phyloP scores from a whole-genome alignment of 106 monocot genomes.

The Triglochin maritima region DNA sequence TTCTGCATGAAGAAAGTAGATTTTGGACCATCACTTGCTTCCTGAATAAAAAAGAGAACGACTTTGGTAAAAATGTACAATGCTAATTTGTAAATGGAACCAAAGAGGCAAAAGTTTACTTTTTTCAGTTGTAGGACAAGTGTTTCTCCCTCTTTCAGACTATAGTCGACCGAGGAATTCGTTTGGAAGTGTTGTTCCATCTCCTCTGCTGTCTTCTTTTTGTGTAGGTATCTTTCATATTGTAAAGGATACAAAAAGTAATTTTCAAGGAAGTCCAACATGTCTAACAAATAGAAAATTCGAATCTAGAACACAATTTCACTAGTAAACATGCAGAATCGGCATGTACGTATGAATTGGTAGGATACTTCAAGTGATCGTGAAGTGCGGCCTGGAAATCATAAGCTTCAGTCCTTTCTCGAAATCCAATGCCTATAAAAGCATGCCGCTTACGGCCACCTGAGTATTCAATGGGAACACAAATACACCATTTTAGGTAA shows the following conservation, averaged over 20 bases:
- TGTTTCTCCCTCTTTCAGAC: conserved; percentile 95
- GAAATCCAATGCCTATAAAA: conserved; percentile 92
- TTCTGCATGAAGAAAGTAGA: conserved; percentile 50
- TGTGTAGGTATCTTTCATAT: conserved; percentile 70
- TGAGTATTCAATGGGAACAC: conserved; percentile 9
- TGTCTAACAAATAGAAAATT: too few relatives aligned
- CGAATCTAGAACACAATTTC: too few relatives aligned
- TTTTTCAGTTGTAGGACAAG: conserved; percentile 83
- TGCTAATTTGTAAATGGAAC: too few relatives aligned
- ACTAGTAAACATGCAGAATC: too few relatives aligned
- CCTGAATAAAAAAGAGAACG: conserved; percentile 33
- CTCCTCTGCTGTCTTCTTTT: conserved; percentile 96
- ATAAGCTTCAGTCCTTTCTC: conserved; percentile 91
- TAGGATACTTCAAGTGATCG: conserved; percentile 99
- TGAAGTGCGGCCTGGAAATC: conserved; percentile 97
- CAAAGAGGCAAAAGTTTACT: conserved; percentile 26
- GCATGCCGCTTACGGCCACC: conserved; percentile 87
- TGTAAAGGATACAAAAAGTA: conserved; percentile 21
- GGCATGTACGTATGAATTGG: not conserved
- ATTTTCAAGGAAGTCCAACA: too few relatives aligned
- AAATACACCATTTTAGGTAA: too few relatives aligned
- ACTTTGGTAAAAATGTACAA: too few relatives aligned
- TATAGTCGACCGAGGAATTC: conserved; percentile 83
- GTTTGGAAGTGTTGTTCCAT: conserved; percentile 86
- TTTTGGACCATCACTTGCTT: conserved; percentile 29